Percentiles rank a stretch among this genome's conserved stretches.
Evolutionary conservation across 371 early-diverging fungal species (phyloP).

Genomic region (Syncephalastrum contaminatum): DNA sequence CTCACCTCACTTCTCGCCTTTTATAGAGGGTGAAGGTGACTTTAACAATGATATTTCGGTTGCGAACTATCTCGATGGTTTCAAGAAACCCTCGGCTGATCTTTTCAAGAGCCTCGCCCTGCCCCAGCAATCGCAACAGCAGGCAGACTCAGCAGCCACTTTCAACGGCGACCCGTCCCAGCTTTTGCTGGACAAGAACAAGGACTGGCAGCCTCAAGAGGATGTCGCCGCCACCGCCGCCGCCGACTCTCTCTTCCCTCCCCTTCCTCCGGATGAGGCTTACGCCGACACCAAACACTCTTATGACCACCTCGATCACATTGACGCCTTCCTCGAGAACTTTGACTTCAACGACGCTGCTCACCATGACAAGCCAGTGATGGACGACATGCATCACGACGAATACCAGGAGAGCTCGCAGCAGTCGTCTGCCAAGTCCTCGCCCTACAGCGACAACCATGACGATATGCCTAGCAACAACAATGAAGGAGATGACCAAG

Average conservation of each 20-base stretch:
- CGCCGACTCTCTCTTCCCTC: conserved; percentile 36
- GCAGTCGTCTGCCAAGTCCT: too few species aligned
- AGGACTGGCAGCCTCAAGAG: conserved; percentile 4
- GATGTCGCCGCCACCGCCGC: conserved; percentile 6
- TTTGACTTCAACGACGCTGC: background rate
- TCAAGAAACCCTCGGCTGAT: conserved; percentile 14
- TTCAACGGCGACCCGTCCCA: conserved; percentile 22
- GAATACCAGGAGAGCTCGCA: too few species aligned
- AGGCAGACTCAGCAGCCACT: conserved; percentile 2
- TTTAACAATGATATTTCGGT: conserved; percentile 22
- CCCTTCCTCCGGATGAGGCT: conserved; percentile 24
- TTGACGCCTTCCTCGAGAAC: too few species aligned
- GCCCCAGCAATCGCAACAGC: background rate
- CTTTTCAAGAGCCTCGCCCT: conserved; percentile 2
- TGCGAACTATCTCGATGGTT: conserved; percentile 24
- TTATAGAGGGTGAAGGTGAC: conserved; percentile 5
- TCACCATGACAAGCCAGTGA: too few species aligned
- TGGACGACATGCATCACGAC: too few species aligned
- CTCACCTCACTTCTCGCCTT: conserved; percentile 25
- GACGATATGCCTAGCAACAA: too few species aligned
- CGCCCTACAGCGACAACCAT: too few species aligned
- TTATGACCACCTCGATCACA: too few species aligned
- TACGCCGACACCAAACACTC: background rate
- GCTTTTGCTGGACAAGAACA: conserved; percentile 18
- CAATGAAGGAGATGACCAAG: too few species aligned